phyloP scores from a whole-genome alignment of 495 filamentous ascomycete genomes.

The Gamarada debralockiae region DNA sequence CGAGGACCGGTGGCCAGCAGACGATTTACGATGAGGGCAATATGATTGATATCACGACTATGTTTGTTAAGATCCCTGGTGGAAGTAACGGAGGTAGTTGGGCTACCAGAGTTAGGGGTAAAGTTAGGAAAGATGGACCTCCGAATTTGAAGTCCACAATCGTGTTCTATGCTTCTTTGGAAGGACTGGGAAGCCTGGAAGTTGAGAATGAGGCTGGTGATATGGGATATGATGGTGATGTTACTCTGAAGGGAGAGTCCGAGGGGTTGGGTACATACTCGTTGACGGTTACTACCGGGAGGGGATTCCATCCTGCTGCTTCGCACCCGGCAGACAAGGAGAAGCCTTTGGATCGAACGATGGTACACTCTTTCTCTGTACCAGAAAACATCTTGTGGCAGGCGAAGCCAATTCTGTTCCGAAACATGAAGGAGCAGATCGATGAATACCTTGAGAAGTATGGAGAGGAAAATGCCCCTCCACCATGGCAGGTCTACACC shows the following conservation, averaged over 20 bases:
- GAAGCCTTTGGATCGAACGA: conserved; percentile 70
- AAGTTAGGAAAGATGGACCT: conserved; percentile 50
- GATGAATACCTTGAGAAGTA: conserved; percentile 64
- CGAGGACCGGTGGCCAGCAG: conserved; percentile 79
- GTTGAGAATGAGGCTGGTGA: conserved; percentile 47
- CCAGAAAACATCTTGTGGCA: conserved; percentile 78
- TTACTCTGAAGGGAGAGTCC: conserved; percentile 72
- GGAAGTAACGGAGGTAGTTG: conserved; percentile 86
- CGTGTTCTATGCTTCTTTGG: conserved; percentile 75
- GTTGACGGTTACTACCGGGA: conserved; percentile 69
- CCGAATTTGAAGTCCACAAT: conserved; percentile 68
- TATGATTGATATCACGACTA: conserved; percentile 81
- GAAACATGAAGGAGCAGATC: conserved; percentile 71
- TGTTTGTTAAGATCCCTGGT: conserved; percentile 89
- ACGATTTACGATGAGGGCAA: conserved; percentile 88
- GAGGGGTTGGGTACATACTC: conserved; percentile 79
- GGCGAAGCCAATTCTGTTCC: conserved; percentile 75
- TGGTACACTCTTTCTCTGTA: conserved; percentile 68
- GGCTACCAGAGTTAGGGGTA: conserved; percentile 84
- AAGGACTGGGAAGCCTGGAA: conserved; percentile 68
- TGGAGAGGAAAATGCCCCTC: conserved; percentile 69
- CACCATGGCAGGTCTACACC: conserved; percentile 82
- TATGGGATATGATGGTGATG: conserved; percentile 64
- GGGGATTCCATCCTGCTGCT: conserved; percentile 55
- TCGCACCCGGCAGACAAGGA: conserved; percentile 60